phyloP scores from a whole-genome alignment of 495 filamentous ascomycete species.

The Astrothelium subdiscretum region DNA sequence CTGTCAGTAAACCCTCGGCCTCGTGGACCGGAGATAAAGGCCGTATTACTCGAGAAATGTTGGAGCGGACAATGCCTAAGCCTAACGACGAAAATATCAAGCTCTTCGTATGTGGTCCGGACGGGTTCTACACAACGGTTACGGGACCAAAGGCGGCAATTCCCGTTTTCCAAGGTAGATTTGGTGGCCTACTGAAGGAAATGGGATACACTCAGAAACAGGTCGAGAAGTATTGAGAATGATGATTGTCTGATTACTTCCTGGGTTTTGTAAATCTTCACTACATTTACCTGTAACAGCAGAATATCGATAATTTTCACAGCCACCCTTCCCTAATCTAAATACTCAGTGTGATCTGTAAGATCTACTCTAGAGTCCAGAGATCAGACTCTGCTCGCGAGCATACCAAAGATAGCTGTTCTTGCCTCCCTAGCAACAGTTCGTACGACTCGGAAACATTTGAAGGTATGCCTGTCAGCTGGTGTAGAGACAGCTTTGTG shows the following conservation, averaged over 20 bases:
- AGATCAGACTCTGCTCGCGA: too few species aligned
- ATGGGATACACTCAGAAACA: neutral
- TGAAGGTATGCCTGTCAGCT: too few species aligned
- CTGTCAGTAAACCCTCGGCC: constrained; percentile 29
- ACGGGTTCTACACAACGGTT: constrained; percentile 29
- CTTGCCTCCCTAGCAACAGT: too few species aligned
- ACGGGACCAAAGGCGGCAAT: neutral
- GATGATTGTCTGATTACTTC: neutral
- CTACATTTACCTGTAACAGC: neutral
- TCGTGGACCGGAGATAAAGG: constrained; percentile 26
- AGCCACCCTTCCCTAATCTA: too few species aligned
- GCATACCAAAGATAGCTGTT: too few species aligned
- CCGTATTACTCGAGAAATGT: constrained; percentile 24
- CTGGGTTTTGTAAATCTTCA: neutral
- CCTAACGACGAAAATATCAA: constrained; percentile 12
- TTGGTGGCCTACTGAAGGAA: constrained; percentile 13
- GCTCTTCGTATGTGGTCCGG: constrained; percentile 33
- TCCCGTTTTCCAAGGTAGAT: constrained; percentile 23
- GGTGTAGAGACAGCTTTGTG: too few species aligned
- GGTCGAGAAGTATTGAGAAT: neutral
- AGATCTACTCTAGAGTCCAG: too few species aligned
- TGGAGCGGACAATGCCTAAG: constrained; percentile 17
- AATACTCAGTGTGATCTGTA: too few species aligned
- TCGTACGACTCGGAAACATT: too few species aligned
- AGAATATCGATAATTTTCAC: too few species aligned